These are phyloP conservation scores for Floccularia luteovirens DNA, from an alignment of 768 basidiomycete genomes.

Conservation along the genomic window DNA sequence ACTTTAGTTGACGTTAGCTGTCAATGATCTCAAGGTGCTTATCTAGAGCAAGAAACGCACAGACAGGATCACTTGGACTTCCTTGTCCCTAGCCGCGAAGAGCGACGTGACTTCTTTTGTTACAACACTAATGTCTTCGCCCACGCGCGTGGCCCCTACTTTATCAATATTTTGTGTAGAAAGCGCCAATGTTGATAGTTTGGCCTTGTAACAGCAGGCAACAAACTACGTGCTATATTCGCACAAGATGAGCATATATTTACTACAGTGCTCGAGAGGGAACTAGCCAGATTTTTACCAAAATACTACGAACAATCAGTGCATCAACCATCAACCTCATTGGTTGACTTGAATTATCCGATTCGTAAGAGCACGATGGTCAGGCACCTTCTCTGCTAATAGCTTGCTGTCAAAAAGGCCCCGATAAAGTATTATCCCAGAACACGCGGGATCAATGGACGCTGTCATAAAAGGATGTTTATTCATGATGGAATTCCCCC, in stretches of 20 bases:
- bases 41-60: slow-evolving; percentile 21
- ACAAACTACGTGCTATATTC: slow-evolving; percentile 48
- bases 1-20: slow-evolving; percentile 25
- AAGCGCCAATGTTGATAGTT: slow-evolving; percentile 57
- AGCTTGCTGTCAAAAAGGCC: slow-evolving; percentile 23
- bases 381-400: slow-evolving; percentile 13
- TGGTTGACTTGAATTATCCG: not conserved
- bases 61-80: slow-evolving; percentile 47
- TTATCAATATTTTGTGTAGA: slow-evolving; percentile 40
- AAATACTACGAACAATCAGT: too few relatives aligned
- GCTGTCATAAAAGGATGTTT: not conserved
- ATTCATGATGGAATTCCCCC: not conserved
- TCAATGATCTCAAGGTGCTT: too few relatives aligned
- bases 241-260: not conserved
- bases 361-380: not conserved
- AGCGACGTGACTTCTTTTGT: slow-evolving; percentile 29
- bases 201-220: slow-evolving; percentile 56
- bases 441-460: slow-evolving; percentile 1
- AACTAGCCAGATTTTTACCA: slow-evolving; percentile 38
- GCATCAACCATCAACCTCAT: not conserved
- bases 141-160: slow-evolving; percentile 39
- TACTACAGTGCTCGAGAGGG: not conserved
- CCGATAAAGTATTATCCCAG: not conserved
- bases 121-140: slow-evolving; percentile 42
- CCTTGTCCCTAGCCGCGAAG: slow-evolving; percentile 52